phyloP scores from a whole-genome alignment of 208 protist genomes.

The Naegleria gruberi region DNA sequence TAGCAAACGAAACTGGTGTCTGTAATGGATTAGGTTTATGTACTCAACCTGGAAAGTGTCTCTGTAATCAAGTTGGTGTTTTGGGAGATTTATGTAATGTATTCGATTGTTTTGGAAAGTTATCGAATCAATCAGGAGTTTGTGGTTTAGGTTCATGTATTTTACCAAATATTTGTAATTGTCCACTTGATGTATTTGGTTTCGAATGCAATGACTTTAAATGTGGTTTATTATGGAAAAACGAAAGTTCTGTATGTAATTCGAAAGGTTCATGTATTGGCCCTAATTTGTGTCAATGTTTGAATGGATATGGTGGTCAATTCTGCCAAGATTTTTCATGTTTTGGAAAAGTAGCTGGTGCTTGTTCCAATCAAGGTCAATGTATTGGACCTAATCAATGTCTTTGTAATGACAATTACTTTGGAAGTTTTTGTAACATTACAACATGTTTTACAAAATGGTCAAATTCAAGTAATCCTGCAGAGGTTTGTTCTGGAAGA shows the following conservation, averaged over 20 bases:
- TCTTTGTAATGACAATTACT: not conserved
- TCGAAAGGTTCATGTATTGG: not conserved
- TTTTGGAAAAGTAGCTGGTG: too few relatives aligned
- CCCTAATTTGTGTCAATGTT: not conserved
- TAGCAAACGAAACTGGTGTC: too few relatives aligned
- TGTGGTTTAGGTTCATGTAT: too few relatives aligned
- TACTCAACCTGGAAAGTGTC: too few relatives aligned
- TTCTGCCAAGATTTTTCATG: too few relatives aligned
- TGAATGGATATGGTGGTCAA: too few relatives aligned
- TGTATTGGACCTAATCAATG: not conserved
- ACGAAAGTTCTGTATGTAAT: not conserved
- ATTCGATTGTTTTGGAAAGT: not conserved
- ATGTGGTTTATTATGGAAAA: too few relatives aligned
- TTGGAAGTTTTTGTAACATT: not conserved
- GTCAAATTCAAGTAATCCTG: not conserved
- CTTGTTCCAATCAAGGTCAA: not conserved
- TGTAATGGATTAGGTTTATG: too few relatives aligned
- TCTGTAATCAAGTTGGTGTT: not conserved
- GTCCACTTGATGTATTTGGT: too few relatives aligned
- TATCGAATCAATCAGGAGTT: too few relatives aligned
- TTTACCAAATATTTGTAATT: not conserved
- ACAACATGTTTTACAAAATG: not conserved
- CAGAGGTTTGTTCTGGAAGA: not conserved
- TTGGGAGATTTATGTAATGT: not conserved
- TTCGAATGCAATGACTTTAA: too few relatives aligned